Base-by-base conservation (phyloP, 805 yeast species). In the Saccharomycopsis lassenensis region DNA sequence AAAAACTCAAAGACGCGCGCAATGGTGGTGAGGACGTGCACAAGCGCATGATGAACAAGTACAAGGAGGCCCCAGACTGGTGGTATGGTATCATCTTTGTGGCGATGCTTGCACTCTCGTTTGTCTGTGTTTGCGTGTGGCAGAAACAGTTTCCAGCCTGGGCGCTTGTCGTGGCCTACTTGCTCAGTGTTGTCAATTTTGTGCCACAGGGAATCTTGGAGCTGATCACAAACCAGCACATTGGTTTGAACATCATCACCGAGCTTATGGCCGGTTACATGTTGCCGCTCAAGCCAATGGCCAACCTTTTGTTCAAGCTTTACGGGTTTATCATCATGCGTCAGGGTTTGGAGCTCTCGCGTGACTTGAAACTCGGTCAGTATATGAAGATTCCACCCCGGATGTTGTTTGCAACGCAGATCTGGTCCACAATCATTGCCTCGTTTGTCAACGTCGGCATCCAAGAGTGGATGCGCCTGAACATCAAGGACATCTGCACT, bases 11-110 rank as follows among this genome's bases (percentile, higher is more conserved):
- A 32, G 59, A 62, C 43, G 73, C 71, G 51, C 74, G 54, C 44
- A 59, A 45, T 35, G 74, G 41, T 19, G 41, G 44, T 16, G 41
- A 40, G 24, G 67, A 57, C 36, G 50, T 57, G 29, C 76, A 71
- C 49, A 60, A 56, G 49, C 61, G 77, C 48, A 60, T 72, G 47
- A 72, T 71, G 74, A 50, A 47, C 30, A 58, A 55, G 37, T 77
- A 78, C 52, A 65, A 65, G 25, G 85, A 78, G 45, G 83, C 76
- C 15, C 91, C 93, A 1, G 80, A 74, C 45, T 74, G 77, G 76
- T 77, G 85, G 83, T 78, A 68, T 44, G 55, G 63, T 14, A 49
- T 69, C 27, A 38, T 71, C n/a, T 44, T 59, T 10, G 59, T 76
- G 19, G 58, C 74, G 6, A 44, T 61, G 2, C 54, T 68, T 29